phyloP scores from a whole-genome alignment of 257 asterid species.

The Solanum pinnatisectum region DNA sequence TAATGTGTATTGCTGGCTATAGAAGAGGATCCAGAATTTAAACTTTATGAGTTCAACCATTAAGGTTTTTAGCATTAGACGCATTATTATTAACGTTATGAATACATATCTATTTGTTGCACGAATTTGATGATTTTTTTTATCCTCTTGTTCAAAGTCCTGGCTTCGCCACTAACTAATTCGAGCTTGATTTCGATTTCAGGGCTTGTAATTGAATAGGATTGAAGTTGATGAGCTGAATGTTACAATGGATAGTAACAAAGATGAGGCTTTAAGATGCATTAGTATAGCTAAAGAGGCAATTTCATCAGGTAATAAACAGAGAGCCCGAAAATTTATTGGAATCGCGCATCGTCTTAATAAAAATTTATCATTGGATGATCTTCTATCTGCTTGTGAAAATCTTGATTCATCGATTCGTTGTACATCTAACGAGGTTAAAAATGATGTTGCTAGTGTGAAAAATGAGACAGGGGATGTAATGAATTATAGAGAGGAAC shows the following conservation, averaged over 20 bases:
- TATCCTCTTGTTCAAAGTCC: neutral
- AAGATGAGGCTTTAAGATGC: slow-evolving; percentile 39
- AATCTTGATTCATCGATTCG: slow-evolving; percentile 18
- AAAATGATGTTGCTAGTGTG: neutral
- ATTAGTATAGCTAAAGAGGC: slow-evolving; percentile 29
- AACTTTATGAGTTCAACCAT: neutral
- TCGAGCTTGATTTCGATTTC: neutral
- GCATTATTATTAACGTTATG: neutral
- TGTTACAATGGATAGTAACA: slow-evolving; percentile 41
- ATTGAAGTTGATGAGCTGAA: neutral
- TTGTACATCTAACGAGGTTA: neutral
- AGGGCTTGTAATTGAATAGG: neutral
- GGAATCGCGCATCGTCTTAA: slow-evolving; percentile 30
- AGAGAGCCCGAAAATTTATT: slow-evolving; percentile 30
- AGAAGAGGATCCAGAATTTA: neutral
- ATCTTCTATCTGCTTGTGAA: slow-evolving; percentile 25
- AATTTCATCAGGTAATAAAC: slow-evolving; percentile 25
- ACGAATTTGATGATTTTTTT: neutral
- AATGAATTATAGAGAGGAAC: slow-evolving; percentile 62
- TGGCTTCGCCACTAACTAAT: neutral
- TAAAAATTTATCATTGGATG: slow-evolving; percentile 19
- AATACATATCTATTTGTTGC: neutral
- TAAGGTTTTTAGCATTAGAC: neutral
- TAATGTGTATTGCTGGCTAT: neutral
- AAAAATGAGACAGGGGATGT: neutral